These are phyloP conservation scores for Vaccinium vitisidaea DNA, from an alignment of 148 eudicot genomes.

Conservation along the genomic window DNA sequence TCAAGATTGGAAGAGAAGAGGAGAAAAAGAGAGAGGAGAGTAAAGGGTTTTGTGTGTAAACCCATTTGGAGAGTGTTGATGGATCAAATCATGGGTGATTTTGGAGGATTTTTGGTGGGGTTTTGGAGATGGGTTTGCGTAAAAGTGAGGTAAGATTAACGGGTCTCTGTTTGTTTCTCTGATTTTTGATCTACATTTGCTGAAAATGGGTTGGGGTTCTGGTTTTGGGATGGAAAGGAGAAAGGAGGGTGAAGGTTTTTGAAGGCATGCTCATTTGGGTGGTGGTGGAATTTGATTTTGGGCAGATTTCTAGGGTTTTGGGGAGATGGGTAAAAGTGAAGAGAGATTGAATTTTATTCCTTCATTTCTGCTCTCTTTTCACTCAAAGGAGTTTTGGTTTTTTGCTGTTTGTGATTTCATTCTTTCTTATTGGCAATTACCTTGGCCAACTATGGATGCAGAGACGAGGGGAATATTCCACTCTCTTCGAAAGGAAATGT, in stretches of 20 bases:
- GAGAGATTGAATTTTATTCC: slow-evolving; percentile 14
- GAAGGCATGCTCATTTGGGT: not conserved
- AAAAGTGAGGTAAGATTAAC: slow-evolving; percentile 16
- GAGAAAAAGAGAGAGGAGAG: slow-evolving; percentile 19
- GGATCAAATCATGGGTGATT: slow-evolving; percentile 31
- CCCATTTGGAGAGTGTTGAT: slow-evolving; percentile 27
- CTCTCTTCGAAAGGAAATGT: not conserved
- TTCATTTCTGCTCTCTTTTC: not conserved
- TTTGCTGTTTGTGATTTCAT: slow-evolving; percentile 9
- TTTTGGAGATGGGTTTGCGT: slow-evolving; percentile 21
- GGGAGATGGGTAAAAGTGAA: slow-evolving; percentile 17
- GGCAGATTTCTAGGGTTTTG: slow-evolving; percentile 6
- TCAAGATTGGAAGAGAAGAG: slow-evolving; percentile 22
- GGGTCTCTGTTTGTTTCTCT: slow-evolving; percentile 17
- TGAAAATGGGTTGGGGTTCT: slow-evolving; percentile 17
- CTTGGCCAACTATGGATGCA: not conserved
- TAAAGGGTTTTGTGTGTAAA: slow-evolving; percentile 26
- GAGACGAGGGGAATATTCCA: slow-evolving; percentile 20
- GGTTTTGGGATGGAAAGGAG: not conserved
- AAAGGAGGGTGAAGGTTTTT: not conserved
- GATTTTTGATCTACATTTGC: not conserved
- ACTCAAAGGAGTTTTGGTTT: slow-evolving; percentile 18
- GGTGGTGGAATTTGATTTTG: not conserved
- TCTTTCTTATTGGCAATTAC: not conserved
- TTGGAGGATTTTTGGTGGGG: slow-evolving; percentile 13